These are phyloP conservation scores for Lentinus polychrous DNA, from an alignment of 1,284 basidiomycete species.

Conservation along the genomic window DNA sequence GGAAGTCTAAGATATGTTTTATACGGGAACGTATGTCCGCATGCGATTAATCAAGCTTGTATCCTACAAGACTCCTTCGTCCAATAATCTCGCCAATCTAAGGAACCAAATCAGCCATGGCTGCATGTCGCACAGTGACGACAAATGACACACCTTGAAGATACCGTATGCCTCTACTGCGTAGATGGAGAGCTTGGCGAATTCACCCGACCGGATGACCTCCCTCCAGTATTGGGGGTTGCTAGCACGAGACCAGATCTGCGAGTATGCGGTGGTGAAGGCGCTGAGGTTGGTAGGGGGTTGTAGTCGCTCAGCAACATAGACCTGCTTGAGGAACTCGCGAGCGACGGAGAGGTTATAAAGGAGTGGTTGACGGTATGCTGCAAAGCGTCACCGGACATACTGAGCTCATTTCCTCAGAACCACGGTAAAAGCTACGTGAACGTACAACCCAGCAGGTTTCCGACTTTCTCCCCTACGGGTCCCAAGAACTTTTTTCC, in stretches of 20 bases:
- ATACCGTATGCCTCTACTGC: constrained; percentile 86
- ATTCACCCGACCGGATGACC: constrained; percentile 67
- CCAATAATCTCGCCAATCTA: constrained; percentile 91
- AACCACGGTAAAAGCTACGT: constrained; percentile 1
- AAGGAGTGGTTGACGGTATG: constrained; percentile 74
- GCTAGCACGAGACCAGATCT: constrained; percentile 64
- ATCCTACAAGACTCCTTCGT: constrained; percentile 78
- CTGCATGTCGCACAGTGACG: background rate
- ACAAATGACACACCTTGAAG: constrained; percentile 56
- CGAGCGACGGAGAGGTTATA: constrained; percentile 84
- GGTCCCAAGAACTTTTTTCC: constrained; percentile 53
- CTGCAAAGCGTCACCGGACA: constrained; percentile 32
- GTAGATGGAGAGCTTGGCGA: constrained; percentile 76
- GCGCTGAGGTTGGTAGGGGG: constrained; percentile 68
- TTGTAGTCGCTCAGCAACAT: constrained; percentile 81
- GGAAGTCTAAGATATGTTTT: background rate
- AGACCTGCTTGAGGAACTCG: constrained; percentile 87
- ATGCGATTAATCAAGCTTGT: constrained; percentile 56
- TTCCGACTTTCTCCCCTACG: constrained; percentile 51
- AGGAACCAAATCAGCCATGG: background rate
- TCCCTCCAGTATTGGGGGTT: constrained; percentile 69
- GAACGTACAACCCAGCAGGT: constrained; percentile 60
- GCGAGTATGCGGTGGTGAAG: constrained; percentile 65
- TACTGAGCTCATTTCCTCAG: background rate
- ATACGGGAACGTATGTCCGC: no score